Conservation (phyloP, 345 rosid genomes). For the Arabidopsis thaliana region TAIR10.1 NC_003074.8:18550501-18551000, state of each 20-base stretch:
- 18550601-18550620: constrained; percentile 62
- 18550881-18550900: constrained; percentile 48
- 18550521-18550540: constrained; percentile 47
- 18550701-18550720: constrained; percentile 32
- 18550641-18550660: constrained; percentile 77
- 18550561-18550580: constrained; percentile 50
- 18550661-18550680: constrained; percentile 67
- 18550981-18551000: constrained; percentile 41
- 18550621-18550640: constrained; percentile 74
- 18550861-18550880: constrained; percentile 39
- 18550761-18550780: constrained; percentile 66
- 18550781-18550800: constrained; percentile 48
- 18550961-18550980: constrained; percentile 26
- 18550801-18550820: constrained; percentile 48
- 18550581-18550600: constrained; percentile 58
- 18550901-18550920: constrained; percentile 50
- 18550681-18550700: constrained; percentile 74
- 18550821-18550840: constrained; percentile 80
- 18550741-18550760: constrained; percentile 38
- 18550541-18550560: constrained; percentile 54
- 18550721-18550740: constrained; percentile 8
- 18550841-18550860: constrained; percentile 54
- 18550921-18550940: not conserved
- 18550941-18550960: constrained; percentile 30
- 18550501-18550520: constrained; percentile 61